Evolutionary conservation across 108 stramenopile genomes (phyloP).

Genomic region (Chaetoceros muelleri): DNA sequence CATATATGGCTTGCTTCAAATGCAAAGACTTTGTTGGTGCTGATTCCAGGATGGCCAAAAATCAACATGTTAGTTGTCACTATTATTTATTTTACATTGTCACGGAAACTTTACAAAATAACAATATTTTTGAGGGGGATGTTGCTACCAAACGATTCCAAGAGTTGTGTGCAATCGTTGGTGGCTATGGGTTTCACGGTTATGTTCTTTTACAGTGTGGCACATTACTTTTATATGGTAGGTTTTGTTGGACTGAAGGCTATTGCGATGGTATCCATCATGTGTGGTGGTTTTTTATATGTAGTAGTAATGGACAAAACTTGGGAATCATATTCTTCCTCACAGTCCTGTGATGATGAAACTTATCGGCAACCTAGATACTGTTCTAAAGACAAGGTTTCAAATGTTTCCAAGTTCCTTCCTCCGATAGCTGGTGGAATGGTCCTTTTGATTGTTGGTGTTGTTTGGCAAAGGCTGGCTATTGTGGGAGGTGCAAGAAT

Average conservation of each 20-base stretch:
- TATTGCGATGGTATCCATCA: conserved; percentile 28
- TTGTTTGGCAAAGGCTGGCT: conserved; percentile 53
- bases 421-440: conserved; percentile 28
- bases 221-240: conserved; percentile 24
- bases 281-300: conserved; percentile 43
- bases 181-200: conserved; percentile 22
- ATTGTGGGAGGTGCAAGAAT: conserved; percentile 42
- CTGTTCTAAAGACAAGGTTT: not conserved
- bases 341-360: not conserved
- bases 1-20: conserved; percentile 93
- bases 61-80: conserved; percentile 68
- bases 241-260: conserved; percentile 20
- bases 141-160: conserved; percentile 52
- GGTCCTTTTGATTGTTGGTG: conserved; percentile 32
- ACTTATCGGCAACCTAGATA: not conserved
- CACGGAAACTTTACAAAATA: conserved; percentile 48
- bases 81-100: conserved; percentile 40
- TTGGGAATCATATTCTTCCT: conserved; percentile 16
- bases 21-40: conserved; percentile 63
- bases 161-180: conserved; percentile 40
- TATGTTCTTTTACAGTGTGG: conserved; percentile 32
- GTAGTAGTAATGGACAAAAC: conserved; percentile 35
- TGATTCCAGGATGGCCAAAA: conserved; percentile 73
- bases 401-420: not conserved
- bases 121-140: conserved; percentile 62